Conservation (phyloP, 1,139 yeast genomes). For the Pichia sp. region DNA sequence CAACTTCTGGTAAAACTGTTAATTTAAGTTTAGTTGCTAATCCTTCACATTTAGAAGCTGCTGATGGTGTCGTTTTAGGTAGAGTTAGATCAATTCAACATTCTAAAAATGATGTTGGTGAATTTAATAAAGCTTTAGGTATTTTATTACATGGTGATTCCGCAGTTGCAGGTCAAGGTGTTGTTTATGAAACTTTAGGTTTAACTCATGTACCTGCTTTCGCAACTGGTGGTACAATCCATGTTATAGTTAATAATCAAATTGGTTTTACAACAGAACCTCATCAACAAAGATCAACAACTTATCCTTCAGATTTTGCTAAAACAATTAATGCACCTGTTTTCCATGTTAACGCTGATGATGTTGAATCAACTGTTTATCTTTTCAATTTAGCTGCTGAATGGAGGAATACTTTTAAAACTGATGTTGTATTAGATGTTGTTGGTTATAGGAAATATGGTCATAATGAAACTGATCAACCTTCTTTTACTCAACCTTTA, state of each 20-base stretch:
- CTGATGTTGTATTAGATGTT: slow-evolving; percentile 92
- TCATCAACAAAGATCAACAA: slow-evolving; percentile 93
- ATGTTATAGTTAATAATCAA: slow-evolving; percentile 93
- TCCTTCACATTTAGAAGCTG: slow-evolving; percentile 98
- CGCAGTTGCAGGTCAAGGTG: slow-evolving; percentile 98
- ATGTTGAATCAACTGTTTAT: slow-evolving; percentile 87
- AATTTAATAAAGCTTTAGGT: slow-evolving; percentile 80
- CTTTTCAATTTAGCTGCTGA: slow-evolving; percentile 96
- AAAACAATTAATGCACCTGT: slow-evolving; percentile 95
- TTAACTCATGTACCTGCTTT: slow-evolving; percentile 88
- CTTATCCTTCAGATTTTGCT: slow-evolving; percentile 96
- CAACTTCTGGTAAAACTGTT: slow-evolving; percentile 95
- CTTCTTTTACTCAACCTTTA: slow-evolving; percentile 95
- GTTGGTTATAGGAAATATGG: slow-evolving; percentile 99
- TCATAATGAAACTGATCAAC: slow-evolving; percentile 99
- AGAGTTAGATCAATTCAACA: slow-evolving; percentile 96
- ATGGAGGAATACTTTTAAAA: slow-evolving; percentile 95
- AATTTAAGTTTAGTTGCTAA: slow-evolving; percentile 94
- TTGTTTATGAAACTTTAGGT: slow-evolving; percentile 97
- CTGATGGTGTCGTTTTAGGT: slow-evolving; percentile 97
- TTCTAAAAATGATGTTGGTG: slow-evolving; percentile 78
- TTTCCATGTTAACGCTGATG: slow-evolving; percentile 98
- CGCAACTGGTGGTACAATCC: slow-evolving; percentile 97
- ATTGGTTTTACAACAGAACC: slow-evolving; percentile 99
- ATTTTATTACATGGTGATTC: slow-evolving; percentile 98